Base-by-base conservation (phyloP, 2,329 filamentous ascomycete genomes). In the Aspergillus sp. region DNA sequence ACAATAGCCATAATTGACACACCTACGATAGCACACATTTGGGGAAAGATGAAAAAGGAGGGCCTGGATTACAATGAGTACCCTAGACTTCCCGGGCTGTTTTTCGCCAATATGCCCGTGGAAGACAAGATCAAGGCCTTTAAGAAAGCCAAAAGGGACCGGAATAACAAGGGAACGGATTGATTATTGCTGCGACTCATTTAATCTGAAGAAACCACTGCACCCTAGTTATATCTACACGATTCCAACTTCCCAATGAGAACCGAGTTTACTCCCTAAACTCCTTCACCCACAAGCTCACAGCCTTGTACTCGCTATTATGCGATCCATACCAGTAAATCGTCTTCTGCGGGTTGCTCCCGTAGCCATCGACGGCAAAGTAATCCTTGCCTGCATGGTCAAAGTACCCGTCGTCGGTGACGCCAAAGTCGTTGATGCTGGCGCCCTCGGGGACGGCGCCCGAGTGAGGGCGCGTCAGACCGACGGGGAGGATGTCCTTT, bases 241-340 rank as follows among this genome's bases (percentile, higher is more conserved):
- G 4, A 38, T 38, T 4, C 8, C 31, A 13, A 38, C 9, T 3
- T 3, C 9, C 31, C 15, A 8, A 38, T 38, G 9, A 38, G 9
- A 8, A 48, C 7, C 17, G 22, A 54, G 7, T 38, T 9, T 60
- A 60, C 25, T 60, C 38, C 56, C 49, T 60, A 15, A 55, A 69
- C 62, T 71, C 69, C 68, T 72, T 71, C 8, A 73, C 70, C 54
- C 61, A 70, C 5, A 73, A 62, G 28, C 67, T 61, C 25, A 57
- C 59, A n/a, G 38, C 25, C 25, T 31, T 59, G 47, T 70, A 71
- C 57, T 63, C 63, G 9, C 67, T 59, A 19, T 57, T 70, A 57
- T 73, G 71, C 31, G 59, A 57, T 15, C 64, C 71, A 25, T 70
- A 71, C 71, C 71, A 73, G 55, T 64, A 71, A 51, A 73, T 61